These are phyloP conservation scores for Spinellus fusiger DNA, from an alignment of 192 early-diverging fungal species.

Conservation along the genomic window DNA sequence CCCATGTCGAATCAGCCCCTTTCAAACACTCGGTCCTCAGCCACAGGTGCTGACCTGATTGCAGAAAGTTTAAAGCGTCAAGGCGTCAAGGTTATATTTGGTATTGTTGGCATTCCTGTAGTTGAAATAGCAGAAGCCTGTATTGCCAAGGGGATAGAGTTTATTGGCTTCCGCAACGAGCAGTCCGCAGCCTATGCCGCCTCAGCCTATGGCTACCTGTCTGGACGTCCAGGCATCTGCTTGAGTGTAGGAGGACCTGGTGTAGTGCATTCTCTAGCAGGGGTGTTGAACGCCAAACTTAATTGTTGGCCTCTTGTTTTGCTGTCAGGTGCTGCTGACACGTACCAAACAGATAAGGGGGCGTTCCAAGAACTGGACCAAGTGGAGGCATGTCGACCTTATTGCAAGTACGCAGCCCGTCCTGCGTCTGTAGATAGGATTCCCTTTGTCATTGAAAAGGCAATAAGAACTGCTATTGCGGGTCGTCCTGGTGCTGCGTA, in stretches of 20 bases:
- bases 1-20: too few species aligned
- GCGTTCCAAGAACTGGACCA: constrained; percentile 71
- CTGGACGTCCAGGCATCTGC: constrained; percentile 58
- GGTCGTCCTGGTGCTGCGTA: constrained; percentile 64
- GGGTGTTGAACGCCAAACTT: constrained; percentile 60
- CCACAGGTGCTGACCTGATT: constrained; percentile 51
- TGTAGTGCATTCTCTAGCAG: constrained; percentile 65
- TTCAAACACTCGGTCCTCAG: too few species aligned
- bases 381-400: constrained; percentile 54
- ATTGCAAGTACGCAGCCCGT: constrained; percentile 54
- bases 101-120: constrained; percentile 74
- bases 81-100: constrained; percentile 60
- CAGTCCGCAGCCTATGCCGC: constrained; percentile 72
- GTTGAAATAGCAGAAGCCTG: constrained; percentile 73
- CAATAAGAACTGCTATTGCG: constrained; percentile 40
- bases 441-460: constrained; percentile 47
- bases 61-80: constrained; percentile 52
- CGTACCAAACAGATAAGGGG: constrained; percentile 51
- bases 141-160: constrained; percentile 57
- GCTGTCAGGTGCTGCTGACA: constrained; percentile 53
- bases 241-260: constrained; percentile 68
- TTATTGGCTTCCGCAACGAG: constrained; percentile 70
- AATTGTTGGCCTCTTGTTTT: constrained; percentile 70
- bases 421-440: constrained; percentile 44
- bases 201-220: constrained; percentile 54